Base-by-base conservation (phyloP, 192 early-diverging fungal genomes). In the Phycomyces blakesleeanus region DNA sequence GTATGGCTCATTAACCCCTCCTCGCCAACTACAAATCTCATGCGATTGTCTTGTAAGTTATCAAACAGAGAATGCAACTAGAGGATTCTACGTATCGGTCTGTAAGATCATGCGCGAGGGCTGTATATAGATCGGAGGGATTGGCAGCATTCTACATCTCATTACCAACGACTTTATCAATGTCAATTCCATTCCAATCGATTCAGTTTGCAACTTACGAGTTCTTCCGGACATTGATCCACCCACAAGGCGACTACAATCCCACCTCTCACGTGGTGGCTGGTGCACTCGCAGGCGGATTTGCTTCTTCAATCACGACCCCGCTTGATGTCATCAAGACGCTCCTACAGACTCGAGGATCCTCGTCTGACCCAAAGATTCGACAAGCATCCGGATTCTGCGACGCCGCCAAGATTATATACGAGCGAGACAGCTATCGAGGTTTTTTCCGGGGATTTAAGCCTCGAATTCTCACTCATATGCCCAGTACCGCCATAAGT, bases 1-100 rank as follows among this genome's bases (percentile, higher is more conserved):
- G 85, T 87, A 66, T 10, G 51, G 10, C 18, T 53, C 9, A 20
- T 25, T 20, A 53, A 25, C 21, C 24, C 20, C 1, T 29, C 3
- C 25, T 34, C 0, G 3, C 54, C 39, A 20, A 1, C 26, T 62
- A 49, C 38, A 29, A 42, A 27, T 60, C 11, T 21, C 15, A 9
- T 27, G 25, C 26, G 39, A 39, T 20, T 61, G 22, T 11, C 12
- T 7, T 18, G 14, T 10, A 63, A 87, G 86, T 98, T 22, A 82
- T 96, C 74, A 98, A 98, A 73, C 96, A 98, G 74, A 85, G 96
- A 22, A 94, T 97, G 94, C 96, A 98, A 75, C 75, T 96, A 16
- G 84, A 82, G 8, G 87, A 87, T 49, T 85, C 93, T 0, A 71
- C 74, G 0, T 88, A 94, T 65, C 78, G 81, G 14, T 85, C 72